Evolutionary conservation across 805 yeast genomes (phyloP).

Genomic region (Aciculoconidium aculeatum): DNA sequence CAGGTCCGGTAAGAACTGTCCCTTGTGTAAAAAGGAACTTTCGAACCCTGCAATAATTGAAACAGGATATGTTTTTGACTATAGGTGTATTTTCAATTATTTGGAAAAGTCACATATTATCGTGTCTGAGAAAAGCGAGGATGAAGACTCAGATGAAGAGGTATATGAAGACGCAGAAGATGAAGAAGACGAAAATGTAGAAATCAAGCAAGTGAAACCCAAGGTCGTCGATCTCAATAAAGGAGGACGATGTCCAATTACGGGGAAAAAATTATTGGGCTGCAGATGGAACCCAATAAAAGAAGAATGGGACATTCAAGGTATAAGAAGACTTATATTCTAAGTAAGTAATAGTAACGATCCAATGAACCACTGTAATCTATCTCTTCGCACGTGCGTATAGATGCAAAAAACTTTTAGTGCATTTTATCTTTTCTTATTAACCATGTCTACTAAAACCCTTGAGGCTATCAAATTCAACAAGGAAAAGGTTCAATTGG

Average conservation of each 20-base stretch:
- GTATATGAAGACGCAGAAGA: slow-evolving; percentile 14
- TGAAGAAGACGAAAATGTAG: slow-evolving; percentile 6
- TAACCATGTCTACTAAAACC: too few species aligned
- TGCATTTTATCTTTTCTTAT: too few species aligned
- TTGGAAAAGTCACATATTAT: slow-evolving; percentile 43
- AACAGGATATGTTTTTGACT: slow-evolving; percentile 88
- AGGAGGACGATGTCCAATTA: slow-evolving; percentile 80
- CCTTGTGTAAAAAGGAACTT: slow-evolving; percentile 59
- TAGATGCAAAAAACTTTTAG: too few species aligned
- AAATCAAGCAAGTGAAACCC: slow-evolving; percentile 1
- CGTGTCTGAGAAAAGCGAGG: slow-evolving; percentile 14
- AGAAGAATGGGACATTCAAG: slow-evolving; percentile 67
- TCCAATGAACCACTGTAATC: too few species aligned
- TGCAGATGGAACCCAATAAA: slow-evolving; percentile 57
- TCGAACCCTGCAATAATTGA: slow-evolving; percentile 83
- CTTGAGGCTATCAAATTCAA: slow-evolving; percentile 65
- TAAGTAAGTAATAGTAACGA: too few species aligned
- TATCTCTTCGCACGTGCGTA: too few species aligned
- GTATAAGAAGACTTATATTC: slow-evolving; percentile 68
- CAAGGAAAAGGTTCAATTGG: slow-evolving; percentile 38
- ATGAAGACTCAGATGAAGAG: slow-evolving; percentile 11
- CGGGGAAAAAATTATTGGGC: slow-evolving; percentile 65
- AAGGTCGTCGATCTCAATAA: slow-evolving; percentile 27
- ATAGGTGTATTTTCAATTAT: slow-evolving; percentile 72
- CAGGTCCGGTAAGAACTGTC: slow-evolving; percentile 44